Conservation (phyloP, 805 yeast genomes). For the Ogataea methylovora region DNA sequence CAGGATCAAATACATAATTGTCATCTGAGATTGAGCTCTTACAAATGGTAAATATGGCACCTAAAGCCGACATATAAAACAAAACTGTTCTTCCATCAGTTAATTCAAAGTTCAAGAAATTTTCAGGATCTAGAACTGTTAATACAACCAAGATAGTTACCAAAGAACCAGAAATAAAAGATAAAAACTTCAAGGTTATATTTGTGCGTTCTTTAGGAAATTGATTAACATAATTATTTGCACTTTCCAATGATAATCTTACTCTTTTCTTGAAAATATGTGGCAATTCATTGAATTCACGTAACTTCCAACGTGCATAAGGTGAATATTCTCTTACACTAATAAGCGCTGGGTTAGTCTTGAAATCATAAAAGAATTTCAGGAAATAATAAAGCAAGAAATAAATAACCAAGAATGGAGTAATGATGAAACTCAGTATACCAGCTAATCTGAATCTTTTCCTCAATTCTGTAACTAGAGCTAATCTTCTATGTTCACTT, state of each 20-base stretch:
- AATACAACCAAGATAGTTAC: conserved; percentile 79
- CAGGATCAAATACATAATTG: conserved; percentile 80
- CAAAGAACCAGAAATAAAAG: conserved; percentile 81
- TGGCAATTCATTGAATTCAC: conserved; percentile 90
- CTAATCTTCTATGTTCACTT: conserved; percentile 61
- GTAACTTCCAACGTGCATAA: conserved; percentile 86
- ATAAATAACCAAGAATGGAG: conserved; percentile 83
- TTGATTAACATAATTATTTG: conserved; percentile 78
- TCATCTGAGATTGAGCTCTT: conserved; percentile 57
- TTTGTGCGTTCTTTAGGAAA: conserved; percentile 78
- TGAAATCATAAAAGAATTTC: conserved; percentile 87
- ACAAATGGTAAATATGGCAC: conserved; percentile 81
- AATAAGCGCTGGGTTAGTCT: conserved; percentile 76
- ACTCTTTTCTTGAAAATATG: conserved; percentile 80
- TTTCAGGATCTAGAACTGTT: conserved; percentile 80
- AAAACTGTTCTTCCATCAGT: conserved; percentile 73
- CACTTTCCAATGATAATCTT: conserved; percentile 69
- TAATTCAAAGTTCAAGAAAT: conserved; percentile 82
- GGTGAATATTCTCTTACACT: conserved; percentile 89
- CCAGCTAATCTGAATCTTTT: conserved; percentile 87
- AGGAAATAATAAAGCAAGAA: conserved; percentile 79
- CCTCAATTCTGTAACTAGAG: conserved; percentile 59
- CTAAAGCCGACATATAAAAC: conserved; percentile 83
- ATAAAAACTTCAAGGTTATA: conserved; percentile 46
- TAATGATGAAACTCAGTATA: conserved; percentile 65